phyloP scores from a whole-genome alignment of 148 eudicot species.

The Persicaria tinctoria region DNA sequence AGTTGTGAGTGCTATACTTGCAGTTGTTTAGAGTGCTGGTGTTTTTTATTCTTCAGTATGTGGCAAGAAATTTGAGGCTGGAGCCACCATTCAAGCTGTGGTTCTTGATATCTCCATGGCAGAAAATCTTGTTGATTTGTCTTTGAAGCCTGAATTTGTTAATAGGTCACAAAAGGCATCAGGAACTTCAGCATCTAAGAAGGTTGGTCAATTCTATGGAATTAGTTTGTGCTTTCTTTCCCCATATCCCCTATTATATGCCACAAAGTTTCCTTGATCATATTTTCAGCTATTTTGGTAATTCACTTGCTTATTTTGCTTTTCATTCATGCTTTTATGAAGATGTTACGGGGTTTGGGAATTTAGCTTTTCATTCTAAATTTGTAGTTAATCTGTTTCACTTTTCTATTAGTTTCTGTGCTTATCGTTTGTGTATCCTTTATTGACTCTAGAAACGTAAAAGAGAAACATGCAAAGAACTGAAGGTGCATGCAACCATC shows the following conservation, averaged over 20 bases:
- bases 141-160: conserved; percentile 66
- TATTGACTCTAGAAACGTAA: conserved; percentile 52
- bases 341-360: background rate
- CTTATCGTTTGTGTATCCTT: background rate
- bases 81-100: conserved; percentile 52
- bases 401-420: background rate
- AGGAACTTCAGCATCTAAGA: conserved; percentile 32
- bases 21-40: background rate
- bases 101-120: conserved; percentile 75
- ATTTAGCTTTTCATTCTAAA: background rate
- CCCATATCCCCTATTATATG: background rate
- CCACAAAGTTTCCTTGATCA: background rate
- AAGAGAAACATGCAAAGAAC: conserved; percentile 40
- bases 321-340: background rate
- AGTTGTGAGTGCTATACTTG: background rate
- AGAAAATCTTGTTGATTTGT: conserved; percentile 75
- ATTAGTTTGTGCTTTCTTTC: background rate
- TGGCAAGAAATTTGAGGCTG: conserved; percentile 42
- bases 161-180: conserved; percentile 25
- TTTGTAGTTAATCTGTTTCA: background rate
- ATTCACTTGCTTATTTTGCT: conserved; percentile 1
- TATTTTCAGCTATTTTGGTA: background rate
- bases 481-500: conserved; percentile 63
- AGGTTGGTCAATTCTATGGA: conserved; percentile 28
- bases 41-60: conserved; percentile 35